Percentiles rank a stretch among this genome's conserved stretches.
These are phyloP conservation scores for Aspergillus diversus DNA, from an alignment of 495 filamentous ascomycete species.

Conservation along the genomic window DNA sequence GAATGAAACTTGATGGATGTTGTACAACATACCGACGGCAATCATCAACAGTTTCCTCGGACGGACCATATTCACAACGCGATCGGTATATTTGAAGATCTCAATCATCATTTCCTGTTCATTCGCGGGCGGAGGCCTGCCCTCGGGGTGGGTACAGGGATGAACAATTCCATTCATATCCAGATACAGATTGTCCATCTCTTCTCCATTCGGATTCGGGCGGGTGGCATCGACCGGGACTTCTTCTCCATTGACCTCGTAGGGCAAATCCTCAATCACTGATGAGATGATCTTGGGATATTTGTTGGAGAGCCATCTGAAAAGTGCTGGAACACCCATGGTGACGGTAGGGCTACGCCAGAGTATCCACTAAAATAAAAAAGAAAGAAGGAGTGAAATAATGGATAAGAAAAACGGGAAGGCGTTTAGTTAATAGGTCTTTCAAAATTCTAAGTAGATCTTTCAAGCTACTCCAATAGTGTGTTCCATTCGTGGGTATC, in stretches of 20 bases:
- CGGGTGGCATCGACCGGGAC: constrained; percentile 82
- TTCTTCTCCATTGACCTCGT: constrained; percentile 74
- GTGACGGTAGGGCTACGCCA: constrained; percentile 33
- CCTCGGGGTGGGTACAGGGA: constrained; percentile 97
- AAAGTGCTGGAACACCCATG: constrained; percentile 95
- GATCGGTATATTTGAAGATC: constrained; percentile 95
- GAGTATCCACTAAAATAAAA: constrained; percentile 2
- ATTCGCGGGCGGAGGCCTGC: constrained; percentile 83
- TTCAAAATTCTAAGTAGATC: constrained; percentile 6
- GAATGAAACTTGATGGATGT: background rate
- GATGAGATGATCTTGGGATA: constrained; percentile 94
- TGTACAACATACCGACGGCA: constrained; percentile 77
- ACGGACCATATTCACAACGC: constrained; percentile 97
- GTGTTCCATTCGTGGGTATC: constrained; percentile 25
- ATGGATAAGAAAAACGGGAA: no score
- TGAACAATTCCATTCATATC: constrained; percentile 99
- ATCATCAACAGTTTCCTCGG: constrained; percentile 96
- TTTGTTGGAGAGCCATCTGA: constrained; percentile 91
- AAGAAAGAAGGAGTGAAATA: constrained; percentile 10
- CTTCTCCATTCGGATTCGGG: constrained; percentile 95
- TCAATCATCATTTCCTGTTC: constrained; percentile 99
- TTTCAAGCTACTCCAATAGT: constrained; percentile 16
- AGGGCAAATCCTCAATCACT: constrained; percentile 83
- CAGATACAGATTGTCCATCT: constrained; percentile 96
- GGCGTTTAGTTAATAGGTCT: no score